Evolutionary conservation across 2,329 filamentous ascomycete genomes (phyloP).

Genomic region (Epichloe uncinata): DNA sequence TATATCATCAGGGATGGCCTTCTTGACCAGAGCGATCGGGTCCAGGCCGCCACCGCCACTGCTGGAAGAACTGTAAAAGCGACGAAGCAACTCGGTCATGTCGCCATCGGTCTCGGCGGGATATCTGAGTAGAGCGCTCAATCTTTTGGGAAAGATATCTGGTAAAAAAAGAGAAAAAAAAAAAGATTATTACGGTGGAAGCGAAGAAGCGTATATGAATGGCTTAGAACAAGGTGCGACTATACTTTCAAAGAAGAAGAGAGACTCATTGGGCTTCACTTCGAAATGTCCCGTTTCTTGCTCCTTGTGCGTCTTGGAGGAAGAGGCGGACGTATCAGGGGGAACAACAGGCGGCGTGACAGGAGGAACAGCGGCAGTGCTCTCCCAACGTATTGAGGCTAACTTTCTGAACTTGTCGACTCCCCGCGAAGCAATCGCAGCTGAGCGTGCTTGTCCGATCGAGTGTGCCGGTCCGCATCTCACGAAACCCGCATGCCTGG

Average conservation of each 20-base stretch:
- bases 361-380: slow-evolving; percentile 7
- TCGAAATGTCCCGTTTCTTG: slow-evolving; percentile 70
- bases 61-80: slow-evolving; percentile 37
- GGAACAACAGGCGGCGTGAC: slow-evolving; percentile 2
- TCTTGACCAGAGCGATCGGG: slow-evolving; percentile 40
- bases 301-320: slow-evolving; percentile 28
- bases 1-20: slow-evolving; percentile 48
- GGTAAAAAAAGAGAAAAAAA: neutral
- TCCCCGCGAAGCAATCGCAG: neutral
- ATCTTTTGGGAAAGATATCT: slow-evolving; percentile 76
- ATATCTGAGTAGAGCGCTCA: slow-evolving; percentile 36
- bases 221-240: neutral
- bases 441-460: neutral
- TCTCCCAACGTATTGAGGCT: slow-evolving; percentile 10
- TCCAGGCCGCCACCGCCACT: slow-evolving; percentile 35
- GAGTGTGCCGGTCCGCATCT: neutral
- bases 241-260: slow-evolving; percentile 83
- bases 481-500: slow-evolving; percentile 6
- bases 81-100: slow-evolving; percentile 34
- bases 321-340: slow-evolving; percentile 6
- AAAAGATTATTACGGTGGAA: no score
- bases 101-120: slow-evolving; percentile 37
- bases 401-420: neutral
- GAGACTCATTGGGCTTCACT: slow-evolving; percentile 61
- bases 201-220: no score